phyloP scores from a whole-genome alignment of 306 rosid species.

The Cucumis sativus region DNA sequence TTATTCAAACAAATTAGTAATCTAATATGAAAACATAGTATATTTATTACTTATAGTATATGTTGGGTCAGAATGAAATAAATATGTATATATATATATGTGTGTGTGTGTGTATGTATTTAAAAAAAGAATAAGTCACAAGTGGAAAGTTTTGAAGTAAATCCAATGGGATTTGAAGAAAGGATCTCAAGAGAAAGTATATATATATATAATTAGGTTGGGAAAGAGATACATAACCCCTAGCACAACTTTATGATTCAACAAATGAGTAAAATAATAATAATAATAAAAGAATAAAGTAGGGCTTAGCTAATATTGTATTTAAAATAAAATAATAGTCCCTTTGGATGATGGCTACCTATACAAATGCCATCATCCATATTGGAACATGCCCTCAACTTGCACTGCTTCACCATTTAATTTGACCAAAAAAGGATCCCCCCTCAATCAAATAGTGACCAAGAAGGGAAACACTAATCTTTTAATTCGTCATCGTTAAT shows the following conservation, averaged over 20 bases:
- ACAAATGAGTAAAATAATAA: neutral
- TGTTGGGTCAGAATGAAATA: neutral
- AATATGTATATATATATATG: neutral
- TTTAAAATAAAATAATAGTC: neutral
- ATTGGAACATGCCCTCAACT: neutral
- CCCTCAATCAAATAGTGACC: neutral
- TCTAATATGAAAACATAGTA: no score
- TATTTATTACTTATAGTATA: no score
- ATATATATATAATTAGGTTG: neutral
- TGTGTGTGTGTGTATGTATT: no score
- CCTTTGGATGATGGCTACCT: neutral
- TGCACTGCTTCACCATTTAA: neutral
- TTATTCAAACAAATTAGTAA: no score
- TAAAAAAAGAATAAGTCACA: neutral
- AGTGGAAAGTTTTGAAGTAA: neutral
- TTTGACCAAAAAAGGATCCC: neutral
- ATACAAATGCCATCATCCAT: neutral
- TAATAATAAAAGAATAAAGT: neutral
- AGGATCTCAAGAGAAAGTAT: neutral
- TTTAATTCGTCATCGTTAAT: neutral
- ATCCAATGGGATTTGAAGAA: neutral
- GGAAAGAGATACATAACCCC: constrained; percentile 3
- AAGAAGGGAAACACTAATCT: neutral
- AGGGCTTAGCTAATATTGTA: neutral
- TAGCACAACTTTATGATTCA: neutral